These are phyloP conservation scores for Fomitopsis pulvina DNA, from an alignment of 768 basidiomycete genomes.

Conservation along the genomic window DNA sequence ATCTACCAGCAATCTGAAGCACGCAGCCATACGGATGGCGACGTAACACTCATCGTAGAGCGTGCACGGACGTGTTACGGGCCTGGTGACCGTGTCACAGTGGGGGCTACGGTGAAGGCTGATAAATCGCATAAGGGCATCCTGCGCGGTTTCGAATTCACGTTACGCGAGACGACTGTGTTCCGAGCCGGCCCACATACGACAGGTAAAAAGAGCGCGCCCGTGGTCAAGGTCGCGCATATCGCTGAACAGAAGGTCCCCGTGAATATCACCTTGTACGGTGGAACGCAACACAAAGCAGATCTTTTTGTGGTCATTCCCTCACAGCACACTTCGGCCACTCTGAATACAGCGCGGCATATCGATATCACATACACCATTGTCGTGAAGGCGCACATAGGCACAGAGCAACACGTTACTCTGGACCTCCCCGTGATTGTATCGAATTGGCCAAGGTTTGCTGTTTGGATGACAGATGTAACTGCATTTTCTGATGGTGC, in stretches of 20 bases:
- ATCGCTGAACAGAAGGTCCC: constrained; percentile 69
- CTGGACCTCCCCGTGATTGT: constrained; percentile 77
- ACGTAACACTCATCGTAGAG: constrained; percentile 68
- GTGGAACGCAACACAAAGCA: constrained; percentile 61
- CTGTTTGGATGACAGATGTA: constrained; percentile 11
- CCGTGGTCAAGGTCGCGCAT: constrained; percentile 45
- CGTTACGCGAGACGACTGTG: constrained; percentile 69
- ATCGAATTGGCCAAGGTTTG: constrained; percentile 82
- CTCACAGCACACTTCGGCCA: constrained; percentile 69
- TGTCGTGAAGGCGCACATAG: constrained; percentile 71
- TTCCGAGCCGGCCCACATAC: constrained; percentile 58
- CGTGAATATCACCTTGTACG: constrained; percentile 67
- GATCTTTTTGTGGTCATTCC: constrained; percentile 71
- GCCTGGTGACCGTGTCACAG: constrained; percentile 73
- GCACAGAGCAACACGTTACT: constrained; percentile 51
- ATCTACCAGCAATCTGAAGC: constrained; percentile 76
- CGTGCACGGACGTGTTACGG: constrained; percentile 78
- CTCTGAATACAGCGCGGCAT: constrained; percentile 74
- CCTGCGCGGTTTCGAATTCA: constrained; percentile 79
- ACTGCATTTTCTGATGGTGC: constrained; percentile 1
- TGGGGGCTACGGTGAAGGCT: constrained; percentile 67
- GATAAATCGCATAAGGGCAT: constrained; percentile 62
- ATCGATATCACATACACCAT: constrained; percentile 83
- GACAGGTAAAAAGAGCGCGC: constrained; percentile 49
- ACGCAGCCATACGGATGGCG: constrained; percentile 59